Conservation (phyloP, 1,139 yeast species). For the Candida glucosophila region DNA sequence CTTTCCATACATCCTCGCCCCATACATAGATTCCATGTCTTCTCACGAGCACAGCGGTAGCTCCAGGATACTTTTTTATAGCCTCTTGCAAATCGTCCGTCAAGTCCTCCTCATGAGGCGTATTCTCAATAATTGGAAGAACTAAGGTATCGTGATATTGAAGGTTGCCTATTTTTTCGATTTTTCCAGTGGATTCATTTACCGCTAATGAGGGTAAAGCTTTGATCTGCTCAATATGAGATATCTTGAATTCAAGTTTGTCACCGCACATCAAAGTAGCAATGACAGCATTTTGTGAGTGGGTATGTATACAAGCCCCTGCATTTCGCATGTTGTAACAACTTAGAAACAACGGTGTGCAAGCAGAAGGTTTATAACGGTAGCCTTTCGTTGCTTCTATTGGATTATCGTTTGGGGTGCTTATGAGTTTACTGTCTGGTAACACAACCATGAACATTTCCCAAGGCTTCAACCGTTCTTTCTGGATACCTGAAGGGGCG, state of each 20-base stretch:
- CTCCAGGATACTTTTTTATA: slow-evolving; percentile 57
- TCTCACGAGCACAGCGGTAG: slow-evolving; percentile 83
- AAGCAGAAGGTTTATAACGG: slow-evolving; percentile 78
- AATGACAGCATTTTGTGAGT: slow-evolving; percentile 83
- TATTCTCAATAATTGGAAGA: slow-evolving; percentile 86
- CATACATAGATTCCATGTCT: slow-evolving; percentile 94
- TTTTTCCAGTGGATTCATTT: slow-evolving; percentile 30
- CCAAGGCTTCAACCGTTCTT: slow-evolving; percentile 75
- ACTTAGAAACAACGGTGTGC: slow-evolving; percentile 81
- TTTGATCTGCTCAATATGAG: slow-evolving; percentile 85
- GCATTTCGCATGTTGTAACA: slow-evolving; percentile 68
- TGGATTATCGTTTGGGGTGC: slow-evolving; percentile 47
- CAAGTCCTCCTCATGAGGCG: slow-evolving; percentile 81
- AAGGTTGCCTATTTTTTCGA: slow-evolving; percentile 57
- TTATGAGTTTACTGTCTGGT: slow-evolving; percentile 43
- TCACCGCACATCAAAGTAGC: slow-evolving; percentile 59
- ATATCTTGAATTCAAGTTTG: slow-evolving; percentile 57
- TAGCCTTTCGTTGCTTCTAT: slow-evolving; percentile 29
- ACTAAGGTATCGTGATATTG: slow-evolving; percentile 66
- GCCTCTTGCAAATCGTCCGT: slow-evolving; percentile 60
- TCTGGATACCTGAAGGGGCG: slow-evolving; percentile 95
- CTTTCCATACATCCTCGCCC: slow-evolving; percentile 92
- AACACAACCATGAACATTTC: slow-evolving; percentile 75
- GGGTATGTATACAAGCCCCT: slow-evolving; percentile 94
- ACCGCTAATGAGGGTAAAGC: slow-evolving; percentile 57